Base-by-base conservation (phyloP, 805 yeast species). In the Candida tibetensis region DNA sequence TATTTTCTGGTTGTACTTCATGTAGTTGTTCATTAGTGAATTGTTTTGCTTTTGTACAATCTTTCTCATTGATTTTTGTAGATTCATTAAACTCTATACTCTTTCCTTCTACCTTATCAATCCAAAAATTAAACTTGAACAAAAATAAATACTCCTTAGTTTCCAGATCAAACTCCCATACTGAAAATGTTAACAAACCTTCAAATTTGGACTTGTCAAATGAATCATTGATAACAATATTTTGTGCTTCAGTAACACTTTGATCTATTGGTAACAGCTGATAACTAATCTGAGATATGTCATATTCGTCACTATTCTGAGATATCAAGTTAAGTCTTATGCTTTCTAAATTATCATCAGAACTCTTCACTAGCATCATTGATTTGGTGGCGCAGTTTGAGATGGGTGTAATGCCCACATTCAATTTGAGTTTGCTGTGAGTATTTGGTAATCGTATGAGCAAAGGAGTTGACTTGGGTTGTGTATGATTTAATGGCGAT, bases 291-390 rank as follows among this genome's bases (percentile, higher is more conserved):
- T 53, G 58, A 12, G 72, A 65, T 2, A 60, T 47, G 28, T 62
- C 66, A 14, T 37, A 32, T 33, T 33, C 29, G 8, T 40, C 36
- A 5, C 43, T 39, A 13, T 42, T 44, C 9, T 30, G 30, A 8
- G 51, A 37, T 5, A 39, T 32, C 22, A 35, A 36, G 16, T 41
- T 44, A 3, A 57, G 42, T 4, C 32, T 26, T 2, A 41, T 41
- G 2, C 38, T 30, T 10, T 45, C 40, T 15, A 40, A 39, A 17
- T 42, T 43, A n/a, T 44, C 36, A 9, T 52, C 54, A 18, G 42
- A 45, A 1, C 65, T 46, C 32, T 68, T 68, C 8, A 63, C 58
- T 10, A 69, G 62, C 0, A 63, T 42, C n/a, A 69, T 44, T 14
- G 58, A 46, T 26, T 52, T 53, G 21, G 34, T 38, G 10, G 37